Conservation (phyloP, 1,284 basidiomycete species). For the Apiotrichum montevideense region DNA sequence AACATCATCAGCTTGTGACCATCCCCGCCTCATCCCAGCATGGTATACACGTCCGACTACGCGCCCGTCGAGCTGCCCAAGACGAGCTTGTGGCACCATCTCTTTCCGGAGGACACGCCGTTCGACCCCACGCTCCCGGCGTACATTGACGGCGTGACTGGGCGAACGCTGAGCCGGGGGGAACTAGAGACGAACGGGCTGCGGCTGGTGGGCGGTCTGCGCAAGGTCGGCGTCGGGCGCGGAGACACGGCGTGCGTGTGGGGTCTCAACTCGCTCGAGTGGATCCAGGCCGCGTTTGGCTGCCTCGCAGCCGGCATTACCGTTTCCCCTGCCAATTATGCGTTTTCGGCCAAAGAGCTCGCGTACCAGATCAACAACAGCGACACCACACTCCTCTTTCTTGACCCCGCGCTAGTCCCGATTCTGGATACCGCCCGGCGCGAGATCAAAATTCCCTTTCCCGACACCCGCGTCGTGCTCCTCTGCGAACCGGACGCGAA, state of each 20-base stretch:
- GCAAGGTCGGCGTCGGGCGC: constrained; percentile 20
- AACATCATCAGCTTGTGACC: no score
- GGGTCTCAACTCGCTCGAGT: constrained; percentile 56
- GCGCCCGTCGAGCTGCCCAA: constrained; percentile 26
- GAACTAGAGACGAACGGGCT: constrained; percentile 55
- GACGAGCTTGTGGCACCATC: constrained; percentile 9
- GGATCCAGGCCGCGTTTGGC: constrained; percentile 54
- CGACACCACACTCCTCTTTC: constrained; percentile 53
- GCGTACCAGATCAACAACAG: constrained; percentile 51
- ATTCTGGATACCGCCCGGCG: constrained; percentile 25
- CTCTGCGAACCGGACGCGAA: constrained; percentile 9
- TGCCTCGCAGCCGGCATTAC: constrained; percentile 40
- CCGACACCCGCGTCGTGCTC: constrained; percentile 1
- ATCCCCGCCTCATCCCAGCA: background rate
- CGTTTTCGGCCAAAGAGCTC: constrained; percentile 45
- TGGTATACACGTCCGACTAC: constrained; percentile 27
- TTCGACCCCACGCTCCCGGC: constrained; percentile 47
- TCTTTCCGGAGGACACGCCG: background rate
- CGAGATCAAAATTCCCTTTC: background rate
- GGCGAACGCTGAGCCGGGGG: constrained; percentile 54
- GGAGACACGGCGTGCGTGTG: constrained; percentile 40
- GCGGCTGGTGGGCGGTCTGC: constrained; percentile 55
- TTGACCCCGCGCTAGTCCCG: constrained; percentile 53
- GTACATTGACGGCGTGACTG: constrained; percentile 62
- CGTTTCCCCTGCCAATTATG: constrained; percentile 37